phyloP scores from a whole-genome alignment of 371 early-diverging fungal species.

The Saksenaea oblongispora region DNA sequence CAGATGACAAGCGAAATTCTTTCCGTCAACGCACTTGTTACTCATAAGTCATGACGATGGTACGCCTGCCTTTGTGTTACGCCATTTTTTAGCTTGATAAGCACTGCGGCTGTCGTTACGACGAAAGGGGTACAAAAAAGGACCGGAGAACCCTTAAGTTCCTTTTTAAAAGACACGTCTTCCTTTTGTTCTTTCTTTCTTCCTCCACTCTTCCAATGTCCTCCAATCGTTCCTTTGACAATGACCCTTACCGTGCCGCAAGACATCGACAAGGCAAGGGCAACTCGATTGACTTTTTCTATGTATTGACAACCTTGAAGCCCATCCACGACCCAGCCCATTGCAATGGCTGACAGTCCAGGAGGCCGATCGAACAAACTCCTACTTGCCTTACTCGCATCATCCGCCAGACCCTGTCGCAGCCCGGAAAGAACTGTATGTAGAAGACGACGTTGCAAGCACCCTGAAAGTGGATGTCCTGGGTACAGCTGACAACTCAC shows the following conservation, averaged over 20 bases:
- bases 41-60: too few relatives aligned
- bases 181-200: neutral
- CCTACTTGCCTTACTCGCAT: neutral
- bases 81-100: too few relatives aligned
- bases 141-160: neutral
- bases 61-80: too few relatives aligned
- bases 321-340: neutral
- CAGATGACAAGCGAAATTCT: too few relatives aligned
- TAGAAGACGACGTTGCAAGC: neutral
- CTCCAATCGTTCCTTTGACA: neutral
- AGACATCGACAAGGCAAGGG: neutral
- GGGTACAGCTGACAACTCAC: neutral
- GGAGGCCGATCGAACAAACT: neutral
- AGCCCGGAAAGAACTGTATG: neutral
- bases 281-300: neutral
- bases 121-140: neutral
- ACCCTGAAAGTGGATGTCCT: neutral
- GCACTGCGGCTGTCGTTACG: neutral
- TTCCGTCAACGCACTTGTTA: too few relatives aligned
- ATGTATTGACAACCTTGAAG: neutral
- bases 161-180: neutral
- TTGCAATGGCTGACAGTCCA: neutral
- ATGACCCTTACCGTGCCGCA: neutral
- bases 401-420: neutral
- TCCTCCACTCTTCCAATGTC: neutral